Base-by-base conservation (phyloP, 495 filamentous ascomycete species). In the Halenospora varia region DNA sequence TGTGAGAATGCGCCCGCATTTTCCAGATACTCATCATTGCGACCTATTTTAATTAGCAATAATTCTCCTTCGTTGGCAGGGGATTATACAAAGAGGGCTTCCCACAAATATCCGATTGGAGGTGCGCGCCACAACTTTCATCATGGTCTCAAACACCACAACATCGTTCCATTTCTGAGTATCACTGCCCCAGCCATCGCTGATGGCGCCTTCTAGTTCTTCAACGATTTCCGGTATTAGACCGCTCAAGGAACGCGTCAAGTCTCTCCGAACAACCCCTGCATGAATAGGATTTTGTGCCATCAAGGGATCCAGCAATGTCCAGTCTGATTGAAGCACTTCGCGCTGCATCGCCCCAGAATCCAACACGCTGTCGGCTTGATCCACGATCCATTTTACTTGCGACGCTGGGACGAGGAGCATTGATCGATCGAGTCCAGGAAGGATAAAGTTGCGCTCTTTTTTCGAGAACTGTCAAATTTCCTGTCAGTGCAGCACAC, bases 61-160 rank as follows among this genome's bases (percentile, higher is more conserved):
- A 13, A 3, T 10, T 2, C 15, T 20, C 2, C 23, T 20, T 26
- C 15, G 18, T 11, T 2, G 0, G 13, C 13, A 42, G 15, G 10
- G 24, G 10, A 19, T n/a, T 2, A 76, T 77, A 63, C 77, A 80
- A 29, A 83, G 62, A 15, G 76, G 71, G 3, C 72, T 59, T 18
- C 83, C 85, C 53, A 87, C 69, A 55, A 87, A 87, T 4, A 82
- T 67, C 10, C 81, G 68, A 24, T 82, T 79, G 0, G 83, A 82
- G 18, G 83, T 57, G 8, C 75, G 77, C 29, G 79, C 78, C 1
- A 88, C 76, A 17, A 85, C 75, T 13, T 52, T 48, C 20, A n/a
- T 24, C 24, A 60, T 51, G 11, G 66, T 68, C 1, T 75, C 64
- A 50, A 73, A 75, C n/a, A 78, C 68, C 35, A 62, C 56, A 1